Percentiles rank a stretch among this genome's conserved stretches.
Evolutionary conservation across 78 protist species (phyloP).

Genomic region (Dictyostelium brefeldianum): DNA sequence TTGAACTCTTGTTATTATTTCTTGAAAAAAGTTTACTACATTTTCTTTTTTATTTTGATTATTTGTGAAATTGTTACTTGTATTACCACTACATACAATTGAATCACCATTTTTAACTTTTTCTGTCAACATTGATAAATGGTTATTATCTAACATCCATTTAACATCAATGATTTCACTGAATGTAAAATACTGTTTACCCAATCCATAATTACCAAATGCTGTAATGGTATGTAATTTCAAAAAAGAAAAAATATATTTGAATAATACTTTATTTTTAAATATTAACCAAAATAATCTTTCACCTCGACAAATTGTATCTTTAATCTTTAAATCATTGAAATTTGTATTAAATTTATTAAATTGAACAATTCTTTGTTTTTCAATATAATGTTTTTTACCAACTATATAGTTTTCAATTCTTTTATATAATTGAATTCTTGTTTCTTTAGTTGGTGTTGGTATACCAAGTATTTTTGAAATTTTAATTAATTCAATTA

Average conservation of each 20-base stretch:
- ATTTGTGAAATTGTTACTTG: neutral
- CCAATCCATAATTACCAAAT: neutral
- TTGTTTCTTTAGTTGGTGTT: neutral
- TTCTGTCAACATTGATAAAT: neutral
- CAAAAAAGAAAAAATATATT: neutral
- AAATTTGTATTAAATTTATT: neutral
- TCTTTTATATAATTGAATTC: neutral
- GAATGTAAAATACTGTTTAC: neutral
- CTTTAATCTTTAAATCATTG: neutral
- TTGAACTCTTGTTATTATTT: neutral
- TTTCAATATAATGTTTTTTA: neutral
- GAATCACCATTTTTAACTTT: neutral
- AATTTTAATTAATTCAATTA: neutral
- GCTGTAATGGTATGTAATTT: neutral
- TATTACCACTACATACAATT: neutral
- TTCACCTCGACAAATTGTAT: neutral
- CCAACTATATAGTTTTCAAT: neutral
- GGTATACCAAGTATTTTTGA: neutral
- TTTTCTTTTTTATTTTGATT: neutral
- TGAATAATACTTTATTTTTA: neutral
- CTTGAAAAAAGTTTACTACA: neutral
- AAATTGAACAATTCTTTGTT: neutral
- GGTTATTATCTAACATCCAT: slow-evolving; percentile 8
- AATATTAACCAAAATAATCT: neutral
- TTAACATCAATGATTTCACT: neutral